A percentile compares a stretch with the other conserved stretches of the same genome.
Evolutionary conservation across 2,329 filamentous ascomycete genomes (phyloP).

Genomic region (Colletotrichum tamarilloi): DNA sequence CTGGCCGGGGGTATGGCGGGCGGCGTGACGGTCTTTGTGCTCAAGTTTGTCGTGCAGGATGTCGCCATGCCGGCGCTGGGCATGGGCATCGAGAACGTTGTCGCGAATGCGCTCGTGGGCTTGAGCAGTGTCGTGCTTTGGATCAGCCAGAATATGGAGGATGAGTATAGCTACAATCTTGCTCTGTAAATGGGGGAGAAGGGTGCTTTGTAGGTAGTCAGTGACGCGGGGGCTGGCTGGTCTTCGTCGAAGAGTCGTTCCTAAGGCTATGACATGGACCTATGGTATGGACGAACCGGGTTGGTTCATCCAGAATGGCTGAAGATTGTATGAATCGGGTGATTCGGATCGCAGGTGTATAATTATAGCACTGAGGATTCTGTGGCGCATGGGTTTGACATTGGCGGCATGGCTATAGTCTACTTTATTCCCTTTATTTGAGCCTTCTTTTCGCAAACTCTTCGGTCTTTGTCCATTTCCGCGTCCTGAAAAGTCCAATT

Average conservation of each 20-base stretch:
- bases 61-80: slow-evolving; percentile 70
- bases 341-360: not conserved
- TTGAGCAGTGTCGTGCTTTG: slow-evolving; percentile 73
- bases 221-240: not conserved
- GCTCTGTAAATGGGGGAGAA: slow-evolving; percentile 65
- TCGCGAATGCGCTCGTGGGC: slow-evolving; percentile 72
- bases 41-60: slow-evolving; percentile 70
- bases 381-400: slow-evolving; percentile 18
- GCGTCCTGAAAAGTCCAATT: no score
- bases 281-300: not conserved
- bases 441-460: not conserved
- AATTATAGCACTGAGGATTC: slow-evolving; percentile 22
- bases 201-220: slow-evolving; percentile 56
- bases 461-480: not conserved
- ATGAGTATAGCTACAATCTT: slow-evolving; percentile 77
- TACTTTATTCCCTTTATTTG: slow-evolving; percentile 20
- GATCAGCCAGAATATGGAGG: slow-evolving; percentile 79
- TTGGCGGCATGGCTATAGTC: slow-evolving; percentile 26
- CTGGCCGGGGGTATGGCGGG: slow-evolving; percentile 76
- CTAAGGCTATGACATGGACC: not conserved
- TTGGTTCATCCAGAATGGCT: not conserved
- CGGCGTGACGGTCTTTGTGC: slow-evolving; percentile 74
- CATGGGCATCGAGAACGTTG: slow-evolving; percentile 76
- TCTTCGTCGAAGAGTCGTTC: not conserved
- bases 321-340: not conserved